Conservation (phyloP, 2,329 filamentous ascomycete species). For the Fusarium caatingaense region DNA sequence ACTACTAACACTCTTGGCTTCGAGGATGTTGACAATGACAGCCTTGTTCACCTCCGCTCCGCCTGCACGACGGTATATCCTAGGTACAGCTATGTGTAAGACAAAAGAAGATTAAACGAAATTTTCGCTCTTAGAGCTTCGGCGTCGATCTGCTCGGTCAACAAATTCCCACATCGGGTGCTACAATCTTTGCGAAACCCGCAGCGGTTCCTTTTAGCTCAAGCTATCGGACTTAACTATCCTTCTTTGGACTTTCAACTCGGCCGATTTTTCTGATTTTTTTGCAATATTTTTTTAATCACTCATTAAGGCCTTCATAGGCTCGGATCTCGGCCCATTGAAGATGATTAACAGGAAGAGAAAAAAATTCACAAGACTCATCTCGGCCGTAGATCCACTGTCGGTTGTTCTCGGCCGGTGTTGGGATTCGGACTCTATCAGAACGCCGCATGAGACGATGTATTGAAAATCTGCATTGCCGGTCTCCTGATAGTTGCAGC, state of each 20-base stretch:
- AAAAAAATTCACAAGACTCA: not conserved
- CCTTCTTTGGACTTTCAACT: constrained; percentile 18
- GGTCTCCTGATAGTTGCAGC: constrained; percentile 30
- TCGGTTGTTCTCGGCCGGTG: constrained; percentile 44
- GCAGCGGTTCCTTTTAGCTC: constrained; percentile 28
- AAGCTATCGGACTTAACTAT: constrained; percentile 11
- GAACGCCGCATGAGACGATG: constrained; percentile 37
- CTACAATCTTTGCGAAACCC: constrained; percentile 30
- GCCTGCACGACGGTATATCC: not conserved
- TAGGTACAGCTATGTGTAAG: not conserved
- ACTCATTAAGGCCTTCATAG: constrained; percentile 10
- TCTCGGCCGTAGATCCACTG: constrained; percentile 26
- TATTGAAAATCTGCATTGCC: constrained; percentile 18
- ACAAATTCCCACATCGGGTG: constrained; percentile 25
- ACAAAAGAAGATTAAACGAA: constrained; percentile 21
- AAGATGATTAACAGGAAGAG: not conserved
- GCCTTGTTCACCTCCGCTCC: not conserved
- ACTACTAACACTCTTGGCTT: not conserved
- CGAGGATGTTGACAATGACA: not conserved
- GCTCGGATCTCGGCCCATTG: constrained; percentile 6
- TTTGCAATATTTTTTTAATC: constrained; percentile 11
- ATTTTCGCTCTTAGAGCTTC: constrained; percentile 26
- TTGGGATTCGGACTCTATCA: constrained; percentile 21
- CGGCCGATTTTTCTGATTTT: constrained; percentile 1
- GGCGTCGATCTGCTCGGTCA: constrained; percentile 7